Percentiles rank a stretch among this genome's conserved stretches.
Conservation (phyloP, 768 basidiomycete genomes). For the Cubamyces sp. region DNA sequence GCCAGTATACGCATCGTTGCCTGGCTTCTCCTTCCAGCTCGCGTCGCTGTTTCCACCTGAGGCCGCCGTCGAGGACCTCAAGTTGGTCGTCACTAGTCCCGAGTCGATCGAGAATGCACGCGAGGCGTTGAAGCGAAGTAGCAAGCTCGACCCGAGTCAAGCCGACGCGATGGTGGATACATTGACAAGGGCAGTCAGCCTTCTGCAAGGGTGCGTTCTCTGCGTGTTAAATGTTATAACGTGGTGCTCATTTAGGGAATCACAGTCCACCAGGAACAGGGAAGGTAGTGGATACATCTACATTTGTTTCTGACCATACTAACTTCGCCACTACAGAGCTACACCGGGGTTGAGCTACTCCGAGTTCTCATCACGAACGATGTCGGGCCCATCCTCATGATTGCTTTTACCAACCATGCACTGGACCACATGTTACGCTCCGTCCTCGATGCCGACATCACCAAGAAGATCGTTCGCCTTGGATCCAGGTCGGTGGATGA, state of each 20-base stretch:
- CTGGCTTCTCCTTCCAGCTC: constrained; percentile 61
- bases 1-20: constrained; percentile 56
- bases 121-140: constrained; percentile 43
- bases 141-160: constrained; percentile 70
- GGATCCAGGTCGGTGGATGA: constrained; percentile 68
- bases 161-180: constrained; percentile 67
- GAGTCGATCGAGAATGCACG: constrained; percentile 45
- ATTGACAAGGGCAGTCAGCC: constrained; percentile 58
- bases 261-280: constrained; percentile 77
- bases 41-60: constrained; percentile 51
- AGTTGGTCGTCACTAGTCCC: constrained; percentile 45
- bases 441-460: constrained; percentile 67
- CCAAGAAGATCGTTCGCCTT: constrained; percentile 64
- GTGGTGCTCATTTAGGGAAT: not conserved
- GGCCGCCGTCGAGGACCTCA: constrained; percentile 45
- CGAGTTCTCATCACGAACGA: constrained; percentile 61
- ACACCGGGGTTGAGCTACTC: constrained; percentile 68
- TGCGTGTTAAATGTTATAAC: no score
- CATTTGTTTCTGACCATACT: no score
- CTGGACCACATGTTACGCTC: constrained; percentile 72
- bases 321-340: constrained; percentile 46
- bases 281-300: constrained; percentile 47
- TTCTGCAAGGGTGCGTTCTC: constrained; percentile 68
- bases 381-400: constrained; percentile 43
- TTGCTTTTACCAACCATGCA: constrained; percentile 79